Evolutionary conservation across 345 rosid species (phyloP).

Genomic region (Kernera saxatilis): DNA sequence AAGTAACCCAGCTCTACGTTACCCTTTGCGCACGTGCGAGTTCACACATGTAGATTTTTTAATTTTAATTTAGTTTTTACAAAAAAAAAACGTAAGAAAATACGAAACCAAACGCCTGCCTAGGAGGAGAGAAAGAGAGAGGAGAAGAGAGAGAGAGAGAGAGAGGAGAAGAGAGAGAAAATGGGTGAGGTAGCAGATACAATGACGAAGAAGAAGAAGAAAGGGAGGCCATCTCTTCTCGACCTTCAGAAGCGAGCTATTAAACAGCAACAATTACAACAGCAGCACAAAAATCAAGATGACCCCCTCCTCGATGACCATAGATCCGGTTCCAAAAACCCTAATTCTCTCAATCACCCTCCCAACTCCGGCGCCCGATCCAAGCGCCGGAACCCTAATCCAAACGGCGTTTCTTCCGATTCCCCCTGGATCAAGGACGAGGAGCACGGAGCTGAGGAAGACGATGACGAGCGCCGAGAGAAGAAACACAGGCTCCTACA

Average conservation of each 20-base stretch:
- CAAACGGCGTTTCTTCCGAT: conserved; percentile 27
- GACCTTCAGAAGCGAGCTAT: conserved; percentile 92
- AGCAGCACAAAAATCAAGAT: not conserved
- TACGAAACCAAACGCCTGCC: conserved; percentile 32
- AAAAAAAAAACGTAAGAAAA: conserved; percentile 11
- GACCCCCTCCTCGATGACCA: conserved; percentile 24
- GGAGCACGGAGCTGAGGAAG: conserved; percentile 47
- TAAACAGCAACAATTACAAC: conserved; percentile 55
- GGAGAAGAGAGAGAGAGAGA: not conserved
- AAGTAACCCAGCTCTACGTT: not conserved
- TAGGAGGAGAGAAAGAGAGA: not conserved
- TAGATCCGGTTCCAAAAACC: conserved; percentile 47
- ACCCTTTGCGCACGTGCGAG: conserved; percentile 16
- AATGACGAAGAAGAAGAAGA: conserved; percentile 85
- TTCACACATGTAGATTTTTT: not conserved
- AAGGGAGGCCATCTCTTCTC: conserved; percentile 92
- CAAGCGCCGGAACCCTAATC: conserved; percentile 48
- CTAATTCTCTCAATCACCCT: conserved; percentile 42
- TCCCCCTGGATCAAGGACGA: conserved; percentile 24
- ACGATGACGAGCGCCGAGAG: conserved; percentile 66
- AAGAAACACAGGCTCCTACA: conserved; percentile 70
- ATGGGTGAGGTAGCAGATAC: conserved; percentile 51
- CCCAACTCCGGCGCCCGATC: conserved; percentile 43
- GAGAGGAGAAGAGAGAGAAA: conserved; percentile 13
- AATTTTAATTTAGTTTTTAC: not conserved